These are phyloP conservation scores for Paramecium sonneborni DNA, from an alignment of 73 alveolate species.

Conservation along the genomic window DNA sequence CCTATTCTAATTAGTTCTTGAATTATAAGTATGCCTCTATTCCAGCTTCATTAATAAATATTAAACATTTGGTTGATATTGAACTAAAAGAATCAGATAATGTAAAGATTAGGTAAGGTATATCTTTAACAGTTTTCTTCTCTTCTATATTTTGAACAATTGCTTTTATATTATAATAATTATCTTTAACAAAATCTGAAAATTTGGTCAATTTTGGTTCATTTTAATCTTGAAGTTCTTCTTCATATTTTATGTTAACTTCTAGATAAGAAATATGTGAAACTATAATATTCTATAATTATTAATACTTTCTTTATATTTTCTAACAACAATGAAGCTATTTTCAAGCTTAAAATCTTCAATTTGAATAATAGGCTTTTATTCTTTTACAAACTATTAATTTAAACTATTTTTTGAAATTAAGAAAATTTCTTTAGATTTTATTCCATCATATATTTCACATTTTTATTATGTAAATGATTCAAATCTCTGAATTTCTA, in stretches of 20 bases:
- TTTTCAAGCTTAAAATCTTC: neutral
- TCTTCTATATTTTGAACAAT: neutral
- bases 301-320: neutral
- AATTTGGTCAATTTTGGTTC: neutral
- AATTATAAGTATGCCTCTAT: neutral
- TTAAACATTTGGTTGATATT: neutral
- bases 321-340: neutral
- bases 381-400: neutral
- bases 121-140: neutral
- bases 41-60: neutral
- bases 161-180: neutral
- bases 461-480: neutral
- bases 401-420: neutral
- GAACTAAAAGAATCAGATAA: neutral
- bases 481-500: neutral
- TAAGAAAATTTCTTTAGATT: neutral
- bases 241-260: neutral
- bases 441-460: neutral
- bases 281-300: neutral
- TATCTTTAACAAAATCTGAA: neutral
- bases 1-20: neutral
- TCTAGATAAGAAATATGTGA: neutral
- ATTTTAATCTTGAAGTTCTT: neutral
- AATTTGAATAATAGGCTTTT: neutral
- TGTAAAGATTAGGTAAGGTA: neutral